These are phyloP conservation scores for Haplosporangium gracile DNA, from an alignment of 192 early-diverging fungal genomes.

Conservation along the genomic window DNA sequence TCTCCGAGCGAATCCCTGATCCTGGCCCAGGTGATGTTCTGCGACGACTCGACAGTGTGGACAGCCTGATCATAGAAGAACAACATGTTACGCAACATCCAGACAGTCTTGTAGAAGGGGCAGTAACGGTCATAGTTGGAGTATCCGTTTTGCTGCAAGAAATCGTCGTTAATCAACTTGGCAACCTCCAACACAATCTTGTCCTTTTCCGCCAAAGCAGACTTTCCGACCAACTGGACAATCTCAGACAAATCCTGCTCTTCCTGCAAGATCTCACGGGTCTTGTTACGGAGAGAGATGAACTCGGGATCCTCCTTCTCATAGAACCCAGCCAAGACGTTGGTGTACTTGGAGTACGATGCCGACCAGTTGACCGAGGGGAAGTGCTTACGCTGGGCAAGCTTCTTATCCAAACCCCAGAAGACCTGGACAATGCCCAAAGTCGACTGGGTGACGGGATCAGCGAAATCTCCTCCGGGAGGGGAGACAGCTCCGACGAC, in stretches of 20 bases:
- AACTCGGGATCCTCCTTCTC: conserved; percentile 97
- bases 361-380: conserved; percentile 99
- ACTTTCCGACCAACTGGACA: conserved; percentile 99
- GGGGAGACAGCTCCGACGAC: conserved; percentile 99
- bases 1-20: conserved; percentile 95
- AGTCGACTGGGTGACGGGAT: conserved; percentile 97
- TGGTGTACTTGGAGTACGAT: conserved; percentile 98
- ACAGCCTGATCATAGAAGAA: conserved; percentile 95
- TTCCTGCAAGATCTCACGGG: conserved; percentile 98
- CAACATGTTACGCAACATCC: conserved; percentile 98
- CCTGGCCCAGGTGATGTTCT: conserved; percentile 93
- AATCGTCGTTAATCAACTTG: conserved; percentile 99
- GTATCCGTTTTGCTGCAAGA: conserved; percentile 99
- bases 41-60: conserved; percentile 94
- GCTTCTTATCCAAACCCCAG: conserved; percentile 99
- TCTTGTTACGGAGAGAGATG: conserved; percentile 89
- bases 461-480: conserved; percentile 99
- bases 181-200: conserved; percentile 99
- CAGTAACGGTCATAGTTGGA: conserved; percentile 99
- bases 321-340: conserved; percentile 96
- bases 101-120: conserved; percentile 99
- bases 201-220: conserved; percentile 88
- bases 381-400: conserved; percentile 99
- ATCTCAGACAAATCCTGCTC: conserved; percentile 99
- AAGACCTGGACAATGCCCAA: conserved; percentile 99